Conservation (phyloP, 139 green algal genomes). For the Nannochloris sp. region DNA sequence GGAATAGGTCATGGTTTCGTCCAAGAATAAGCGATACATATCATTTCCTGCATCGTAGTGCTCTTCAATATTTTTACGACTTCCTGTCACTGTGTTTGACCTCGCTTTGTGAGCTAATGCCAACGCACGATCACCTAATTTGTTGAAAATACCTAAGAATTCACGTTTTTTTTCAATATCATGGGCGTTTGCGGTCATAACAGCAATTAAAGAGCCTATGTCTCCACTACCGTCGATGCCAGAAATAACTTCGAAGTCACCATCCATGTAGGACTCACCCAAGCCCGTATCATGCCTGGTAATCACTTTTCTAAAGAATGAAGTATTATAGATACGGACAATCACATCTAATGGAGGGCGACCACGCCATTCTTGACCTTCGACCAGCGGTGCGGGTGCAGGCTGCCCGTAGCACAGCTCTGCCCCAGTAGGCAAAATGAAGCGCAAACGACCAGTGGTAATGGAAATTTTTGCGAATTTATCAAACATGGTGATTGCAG, state of each 20-base stretch:
- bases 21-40: conserved; percentile 90
- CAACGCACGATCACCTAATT: conserved; percentile 70
- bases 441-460: conserved; percentile 48
- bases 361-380: conserved; percentile 38
- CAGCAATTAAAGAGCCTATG: conserved; percentile 60
- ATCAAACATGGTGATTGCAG: conserved; percentile 36
- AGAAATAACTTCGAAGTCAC: conserved; percentile 50
- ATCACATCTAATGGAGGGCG: conserved; percentile 42
- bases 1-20: conserved; percentile 92
- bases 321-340: conserved; percentile 57
- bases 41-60: conserved; percentile 97
- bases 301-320: conserved; percentile 76
- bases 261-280: conserved; percentile 89
- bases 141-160: conserved; percentile 68
- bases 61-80: conserved; percentile 86
- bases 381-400: neutral
- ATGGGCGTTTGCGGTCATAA: conserved; percentile 54
- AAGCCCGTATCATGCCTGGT: conserved; percentile 75
- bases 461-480: conserved; percentile 52
- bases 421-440: conserved; percentile 78
- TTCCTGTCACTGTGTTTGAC: conserved; percentile 74
- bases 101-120: conserved; percentile 60
- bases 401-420: conserved; percentile 58
- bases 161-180: conserved; percentile 44
- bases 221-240: conserved; percentile 22